Percentiles rank a stretch among this genome's conserved stretches.
phyloP scores from a whole-genome alignment of 2,329 filamentous ascomycete species.

The Aspergillus sp. region DNA sequence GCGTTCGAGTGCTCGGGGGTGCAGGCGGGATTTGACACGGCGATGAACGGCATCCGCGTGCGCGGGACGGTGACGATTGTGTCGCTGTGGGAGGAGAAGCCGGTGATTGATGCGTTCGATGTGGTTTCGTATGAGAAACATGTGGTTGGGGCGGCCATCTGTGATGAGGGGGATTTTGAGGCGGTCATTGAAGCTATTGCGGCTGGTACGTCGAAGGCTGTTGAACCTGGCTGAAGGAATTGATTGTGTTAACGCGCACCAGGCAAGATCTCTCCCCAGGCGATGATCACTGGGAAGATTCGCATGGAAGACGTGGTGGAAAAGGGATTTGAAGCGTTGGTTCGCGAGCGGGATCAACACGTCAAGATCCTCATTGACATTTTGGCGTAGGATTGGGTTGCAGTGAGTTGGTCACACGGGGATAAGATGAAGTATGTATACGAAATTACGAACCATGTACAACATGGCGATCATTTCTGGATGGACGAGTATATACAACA shows the following conservation, averaged over 20 bases:
- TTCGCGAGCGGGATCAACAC: slow-evolving; percentile 60
- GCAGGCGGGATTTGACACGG: slow-evolving; percentile 47
- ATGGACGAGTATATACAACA: no score
- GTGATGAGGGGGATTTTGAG: slow-evolving; percentile 55
- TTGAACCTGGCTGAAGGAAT: neutral
- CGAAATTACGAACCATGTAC: neutral
- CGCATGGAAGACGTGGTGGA: slow-evolving; percentile 56
- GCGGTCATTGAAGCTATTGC: slow-evolving; percentile 53
- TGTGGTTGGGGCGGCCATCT: slow-evolving; percentile 48
- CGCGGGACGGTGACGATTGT: slow-evolving; percentile 60
- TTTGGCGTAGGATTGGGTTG: slow-evolving; percentile 9
- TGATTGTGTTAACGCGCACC: neutral
- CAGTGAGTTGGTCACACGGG: neutral
- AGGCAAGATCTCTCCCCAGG: slow-evolving; percentile 52
- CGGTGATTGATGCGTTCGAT: slow-evolving; percentile 54
- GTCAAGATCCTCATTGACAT: slow-evolving; percentile 59
- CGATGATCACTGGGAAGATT: slow-evolving; percentile 63
- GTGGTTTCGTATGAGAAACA: slow-evolving; percentile 54
- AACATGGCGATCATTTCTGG: neutral
- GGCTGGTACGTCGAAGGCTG: slow-evolving; percentile 25
- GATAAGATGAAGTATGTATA: neutral
- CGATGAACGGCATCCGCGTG: slow-evolving; percentile 49
- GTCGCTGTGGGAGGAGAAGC: slow-evolving; percentile 59
- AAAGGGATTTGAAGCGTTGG: slow-evolving; percentile 56
- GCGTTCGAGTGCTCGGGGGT: slow-evolving; percentile 64